Evolutionary conservation across 805 yeast species (phyloP).

Genomic region (Zygosaccharomyces rouxii): DNA sequence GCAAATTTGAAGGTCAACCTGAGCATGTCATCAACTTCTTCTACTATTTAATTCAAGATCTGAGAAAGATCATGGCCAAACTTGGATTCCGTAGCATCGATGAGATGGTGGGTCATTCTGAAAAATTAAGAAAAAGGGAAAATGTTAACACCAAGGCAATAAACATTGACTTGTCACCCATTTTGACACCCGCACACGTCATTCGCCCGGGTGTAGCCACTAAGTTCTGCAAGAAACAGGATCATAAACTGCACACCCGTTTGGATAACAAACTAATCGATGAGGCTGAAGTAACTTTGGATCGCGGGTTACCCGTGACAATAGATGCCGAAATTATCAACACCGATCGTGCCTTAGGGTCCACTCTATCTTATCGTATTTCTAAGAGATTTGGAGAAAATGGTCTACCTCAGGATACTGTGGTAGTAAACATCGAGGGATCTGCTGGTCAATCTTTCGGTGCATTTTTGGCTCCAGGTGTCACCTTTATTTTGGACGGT

Average conservation of each 20-base stretch:
- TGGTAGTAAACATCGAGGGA: constrained; percentile 86
- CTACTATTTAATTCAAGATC: constrained; percentile 88
- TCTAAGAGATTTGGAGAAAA: constrained; percentile 90
- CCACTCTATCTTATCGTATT: constrained; percentile 89
- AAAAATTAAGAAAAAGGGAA: constrained; percentile 78
- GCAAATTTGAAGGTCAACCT: constrained; percentile 93
- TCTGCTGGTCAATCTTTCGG: constrained; percentile 99
- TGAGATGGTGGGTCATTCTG: constrained; percentile 98
- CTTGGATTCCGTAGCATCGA: constrained; percentile 93
- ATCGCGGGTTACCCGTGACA: constrained; percentile 92
- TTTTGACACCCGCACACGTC: constrained; percentile 93
- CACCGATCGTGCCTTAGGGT: constrained; percentile 94
- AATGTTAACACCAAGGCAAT: constrained; percentile 88
- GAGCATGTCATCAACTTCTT: constrained; percentile 98
- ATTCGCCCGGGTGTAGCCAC: constrained; percentile 97
- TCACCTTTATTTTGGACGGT: constrained; percentile 92
- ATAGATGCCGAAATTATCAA: constrained; percentile 90
- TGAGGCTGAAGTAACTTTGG: constrained; percentile 92
- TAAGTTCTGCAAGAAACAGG: constrained; percentile 86
- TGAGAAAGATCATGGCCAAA: constrained; percentile 88
- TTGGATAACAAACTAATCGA: constrained; percentile 93
- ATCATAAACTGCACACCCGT: constrained; percentile 87
- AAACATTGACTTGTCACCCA: constrained; percentile 85
- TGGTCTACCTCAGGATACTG: constrained; percentile 93
- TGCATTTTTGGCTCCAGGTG: constrained; percentile 94